Evolutionary conservation across 2,329 filamentous ascomycete genomes (phyloP), one percentile per base, ranked within the genome.

Genomic region (Penicillium sp.): DNA sequence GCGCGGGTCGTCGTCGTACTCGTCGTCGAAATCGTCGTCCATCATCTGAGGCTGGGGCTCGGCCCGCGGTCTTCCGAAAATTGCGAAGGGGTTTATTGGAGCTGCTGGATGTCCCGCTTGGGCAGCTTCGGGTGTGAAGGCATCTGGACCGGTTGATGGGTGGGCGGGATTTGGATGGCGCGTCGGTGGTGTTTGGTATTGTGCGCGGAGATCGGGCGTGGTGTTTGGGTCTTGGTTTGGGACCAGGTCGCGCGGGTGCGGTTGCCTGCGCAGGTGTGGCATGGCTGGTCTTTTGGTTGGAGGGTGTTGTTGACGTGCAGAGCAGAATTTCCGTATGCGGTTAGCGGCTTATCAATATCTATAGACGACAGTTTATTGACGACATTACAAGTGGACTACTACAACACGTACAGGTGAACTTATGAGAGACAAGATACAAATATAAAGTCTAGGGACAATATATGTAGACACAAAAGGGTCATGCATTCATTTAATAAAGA

Each of bases 171-270:
- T 63, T 55, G 60, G 63, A 41, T 59, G 62, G 29, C 64, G 63
- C 9, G 68, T 58, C 1, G 69, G 68, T 9, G 69, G 69, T 9
- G 69, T 72, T 16, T 70, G 67, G 47, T 69, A 72, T 50, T 72
- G 69, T 2, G 59, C 48, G 48, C 61, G 62, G 13, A 64, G 57
- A 24, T 50, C 55, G 16, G 50, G 47, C 7, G 57, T 46, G 7
- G 45, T 45, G 31, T 50, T 59, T 4, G 51, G n/a, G 22, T 53
- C 56, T 56, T 64, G 51, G 40, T 48, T 49, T 4, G 44, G 50
- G 22, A 44, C 39, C 31, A 43, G 43, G 21, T 57, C 58, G 44
- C 57, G 54, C 4, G 54, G 54, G n/a, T 63, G 59, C 9, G 57
- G 61, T 36, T 64, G 62, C 34, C 62, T 58, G n/a, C 61, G 58